phyloP scores from a whole-genome alignment of 768 basidiomycete species.

The Gyrodon lividus region DNA sequence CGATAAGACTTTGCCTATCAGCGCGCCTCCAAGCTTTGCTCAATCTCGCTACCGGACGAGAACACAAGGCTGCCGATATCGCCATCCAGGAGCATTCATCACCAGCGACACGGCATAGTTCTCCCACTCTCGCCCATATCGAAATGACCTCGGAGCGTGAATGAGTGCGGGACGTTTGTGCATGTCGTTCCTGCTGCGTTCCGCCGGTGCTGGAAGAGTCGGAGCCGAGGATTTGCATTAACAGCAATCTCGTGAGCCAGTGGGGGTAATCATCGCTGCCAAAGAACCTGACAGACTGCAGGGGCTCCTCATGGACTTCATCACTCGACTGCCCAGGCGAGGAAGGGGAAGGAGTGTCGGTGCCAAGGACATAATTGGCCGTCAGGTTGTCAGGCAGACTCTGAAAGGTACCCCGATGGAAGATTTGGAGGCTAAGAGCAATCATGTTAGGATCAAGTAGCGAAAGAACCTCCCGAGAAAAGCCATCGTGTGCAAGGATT shows the following conservation, averaged over 20 bases:
- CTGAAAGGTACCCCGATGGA: constrained; percentile 55
- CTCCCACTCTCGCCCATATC: constrained; percentile 71
- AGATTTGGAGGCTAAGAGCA: constrained; percentile 60
- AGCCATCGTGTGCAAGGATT: constrained; percentile 59
- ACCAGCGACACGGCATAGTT: constrained; percentile 66
- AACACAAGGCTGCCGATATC: constrained; percentile 67
- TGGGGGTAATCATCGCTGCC: constrained; percentile 73
- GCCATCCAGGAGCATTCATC: constrained; percentile 83
- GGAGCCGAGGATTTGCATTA: constrained; percentile 67
- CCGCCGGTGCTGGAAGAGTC: constrained; percentile 43
- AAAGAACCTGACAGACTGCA: constrained; percentile 44
- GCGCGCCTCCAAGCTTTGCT: constrained; percentile 82
- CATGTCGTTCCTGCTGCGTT: constrained; percentile 25
- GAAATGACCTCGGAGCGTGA: constrained; percentile 71
- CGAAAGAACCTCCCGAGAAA: constrained; percentile 66
- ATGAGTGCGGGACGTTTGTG: constrained; percentile 57
- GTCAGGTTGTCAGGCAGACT: constrained; percentile 54
- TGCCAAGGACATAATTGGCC: constrained; percentile 41
- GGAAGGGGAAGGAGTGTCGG: constrained; percentile 18
- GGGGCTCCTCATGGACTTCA: background rate
- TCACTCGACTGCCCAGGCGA: constrained; percentile 6
- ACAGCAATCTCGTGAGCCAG: constrained; percentile 75
- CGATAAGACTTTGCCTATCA: constrained; percentile 53
- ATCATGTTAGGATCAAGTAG: constrained; percentile 60
- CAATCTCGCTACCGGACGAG: constrained; percentile 70